Percentiles rank a stretch among this genome's conserved stretches.
phyloP scores from a whole-genome alignment of 148 eudicot genomes.

The Silene latifolia region DNA sequence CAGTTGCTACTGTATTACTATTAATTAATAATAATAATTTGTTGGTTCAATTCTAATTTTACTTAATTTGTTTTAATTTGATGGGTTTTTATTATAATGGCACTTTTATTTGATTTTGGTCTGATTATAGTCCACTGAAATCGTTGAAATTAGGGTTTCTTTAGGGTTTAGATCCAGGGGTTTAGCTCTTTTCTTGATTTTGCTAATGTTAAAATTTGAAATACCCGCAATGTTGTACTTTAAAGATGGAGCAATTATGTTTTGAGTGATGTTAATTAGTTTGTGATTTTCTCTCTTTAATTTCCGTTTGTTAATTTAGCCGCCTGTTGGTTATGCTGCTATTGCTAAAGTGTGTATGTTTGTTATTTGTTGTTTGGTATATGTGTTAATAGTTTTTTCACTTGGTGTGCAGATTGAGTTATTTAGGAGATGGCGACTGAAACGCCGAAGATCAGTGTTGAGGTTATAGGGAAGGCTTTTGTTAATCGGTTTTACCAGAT shows the following conservation, averaged over 20 bases:
- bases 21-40: background rate
- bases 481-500: conserved; percentile 43
- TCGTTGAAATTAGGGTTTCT: conserved; percentile 3
- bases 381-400: background rate
- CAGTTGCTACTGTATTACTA: no score
- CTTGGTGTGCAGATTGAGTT: background rate
- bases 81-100: background rate
- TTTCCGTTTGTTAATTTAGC: no score
- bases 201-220: background rate
- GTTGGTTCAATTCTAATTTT: background rate
- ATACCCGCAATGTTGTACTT: no score
- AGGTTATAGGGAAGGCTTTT: conserved; percentile 47
- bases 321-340: background rate
- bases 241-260: background rate
- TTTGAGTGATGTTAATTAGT: no score
- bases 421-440: conserved; percentile 52
- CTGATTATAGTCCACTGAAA: no score
- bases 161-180: conserved; percentile 26
- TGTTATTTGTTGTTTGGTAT: background rate
- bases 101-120: no score
- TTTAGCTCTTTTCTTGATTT: background rate
- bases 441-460: conserved; percentile 23
- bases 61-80: no score
- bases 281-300: no score
- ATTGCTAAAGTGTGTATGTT: background rate